Evolutionary conservation across 208 protist genomes (phyloP), one percentile per base, ranked within the genome.

Genomic region (Leishmania martiniquensis): DNA sequence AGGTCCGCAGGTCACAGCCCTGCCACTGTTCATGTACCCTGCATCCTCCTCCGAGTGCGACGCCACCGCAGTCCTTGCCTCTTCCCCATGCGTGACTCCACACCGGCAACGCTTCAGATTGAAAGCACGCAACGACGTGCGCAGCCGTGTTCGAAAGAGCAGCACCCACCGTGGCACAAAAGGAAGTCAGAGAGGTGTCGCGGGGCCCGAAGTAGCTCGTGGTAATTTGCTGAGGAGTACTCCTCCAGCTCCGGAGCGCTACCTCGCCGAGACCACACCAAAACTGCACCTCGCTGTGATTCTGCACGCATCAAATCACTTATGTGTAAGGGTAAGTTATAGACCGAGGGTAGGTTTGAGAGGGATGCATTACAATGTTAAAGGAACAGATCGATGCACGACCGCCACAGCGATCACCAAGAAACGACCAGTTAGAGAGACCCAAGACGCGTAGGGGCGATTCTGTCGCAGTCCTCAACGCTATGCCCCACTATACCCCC

Each of bases 311-410:
- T 77, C 37, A n/a, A n/a, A 10, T 2, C 9, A 70, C 0, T 32
- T 70, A 39, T 34, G n/a, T 77, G 52, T 39, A 25, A 37, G 52
- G 45, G 34, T 80, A 75, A 45, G n/a, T 67, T 55, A 42, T 29
- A 47, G 25, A 51, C 25, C 1, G 25, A 29, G 51, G 4, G 39
- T 47, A 25, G 42, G 22, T 42, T 69, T 42, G 47, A 47, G n/a
- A 42, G 15, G 34, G 44, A 47, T n/a, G 9, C 65, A 32, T 69
- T 69, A 67, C 15, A 29, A 49, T 42, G 65, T 69, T 69, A 29
- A 39, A 9, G 37, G 44, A 13, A 67, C 1, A 67, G 52, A 55
- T 2, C 13, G 52, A 5, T n/a, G 4, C 45, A 69, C 42, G 22
- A 69, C 42, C 63, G 17, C 29, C 63, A 69, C 42, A 29, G 22